These are phyloP conservation scores for Sistotremastrum suecicum DNA, from an alignment of 768 basidiomycete species.

Conservation along the genomic window DNA sequence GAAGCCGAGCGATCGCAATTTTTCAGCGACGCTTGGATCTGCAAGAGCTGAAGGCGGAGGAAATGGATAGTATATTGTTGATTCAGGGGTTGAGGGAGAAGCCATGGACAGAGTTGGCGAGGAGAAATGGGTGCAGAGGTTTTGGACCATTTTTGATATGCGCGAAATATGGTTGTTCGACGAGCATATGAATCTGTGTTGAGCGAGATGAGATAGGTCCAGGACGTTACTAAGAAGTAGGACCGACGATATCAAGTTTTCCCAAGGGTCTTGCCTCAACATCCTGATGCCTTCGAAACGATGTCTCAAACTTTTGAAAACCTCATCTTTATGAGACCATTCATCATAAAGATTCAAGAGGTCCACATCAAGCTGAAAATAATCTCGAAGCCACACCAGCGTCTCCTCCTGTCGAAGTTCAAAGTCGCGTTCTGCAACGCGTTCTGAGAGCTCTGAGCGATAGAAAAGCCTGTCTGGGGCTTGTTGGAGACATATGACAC, in stretches of 20 bases:
- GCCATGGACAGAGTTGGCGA: constrained; percentile 43
- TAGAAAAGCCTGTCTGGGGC: constrained; percentile 51
- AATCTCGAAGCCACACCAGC: constrained; percentile 61
- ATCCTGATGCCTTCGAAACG: constrained; percentile 76
- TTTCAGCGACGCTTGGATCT: constrained; percentile 37
- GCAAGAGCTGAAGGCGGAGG: constrained; percentile 63
- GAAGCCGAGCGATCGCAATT: constrained; percentile 75
- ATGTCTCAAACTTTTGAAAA: constrained; percentile 50
- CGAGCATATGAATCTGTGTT: constrained; percentile 83
- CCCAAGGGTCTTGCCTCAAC: constrained; percentile 89
- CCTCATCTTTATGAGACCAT: constrained; percentile 62
- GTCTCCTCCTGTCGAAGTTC: constrained; percentile 45
- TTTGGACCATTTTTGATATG: constrained; percentile 87
- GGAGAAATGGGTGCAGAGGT: constrained; percentile 67
- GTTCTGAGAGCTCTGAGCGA: constrained; percentile 46
- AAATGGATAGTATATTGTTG: constrained; percentile 59
- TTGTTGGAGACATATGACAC: constrained; percentile 75
- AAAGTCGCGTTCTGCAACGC: constrained; percentile 16
- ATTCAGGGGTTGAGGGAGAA: constrained; percentile 13
- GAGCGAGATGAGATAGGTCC: not conserved
- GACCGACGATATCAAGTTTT: constrained; percentile 84
- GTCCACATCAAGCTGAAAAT: constrained; percentile 79
- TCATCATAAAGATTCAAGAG: constrained; percentile 54
- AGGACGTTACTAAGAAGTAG: not conserved
- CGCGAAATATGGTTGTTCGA: constrained; percentile 94